Conservation (phyloP, 2,329 filamentous ascomycete species). For the Xylariomycetidae sp. region DNA sequence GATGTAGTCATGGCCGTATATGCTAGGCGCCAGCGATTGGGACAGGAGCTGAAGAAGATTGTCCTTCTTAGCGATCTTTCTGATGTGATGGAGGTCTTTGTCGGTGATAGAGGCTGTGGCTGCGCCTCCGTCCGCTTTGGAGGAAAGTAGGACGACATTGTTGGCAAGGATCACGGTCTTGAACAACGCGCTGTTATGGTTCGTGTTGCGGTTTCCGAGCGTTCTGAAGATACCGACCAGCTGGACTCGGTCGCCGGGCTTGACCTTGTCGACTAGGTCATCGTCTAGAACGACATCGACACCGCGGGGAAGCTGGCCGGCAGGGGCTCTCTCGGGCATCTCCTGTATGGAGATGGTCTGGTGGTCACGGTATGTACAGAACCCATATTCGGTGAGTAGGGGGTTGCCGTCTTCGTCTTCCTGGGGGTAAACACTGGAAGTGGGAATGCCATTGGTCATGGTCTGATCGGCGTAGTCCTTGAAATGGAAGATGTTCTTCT, state of each 20-base stretch:
- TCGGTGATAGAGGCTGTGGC: slow-evolving; percentile 90
- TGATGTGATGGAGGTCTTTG: slow-evolving; percentile 96
- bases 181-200: slow-evolving; percentile 86
- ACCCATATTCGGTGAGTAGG: slow-evolving; percentile 90
- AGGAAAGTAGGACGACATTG: slow-evolving; percentile 89
- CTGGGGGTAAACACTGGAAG: slow-evolving; percentile 86
- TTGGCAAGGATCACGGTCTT: slow-evolving; percentile 92
- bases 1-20: slow-evolving; percentile 94
- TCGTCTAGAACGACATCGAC: slow-evolving; percentile 97
- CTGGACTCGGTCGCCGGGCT: slow-evolving; percentile 93
- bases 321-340: slow-evolving; percentile 95
- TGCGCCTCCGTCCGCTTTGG: slow-evolving; percentile 91
- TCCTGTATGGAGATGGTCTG: slow-evolving; percentile 98
- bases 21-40: slow-evolving; percentile 91
- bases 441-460: slow-evolving; percentile 88
- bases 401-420: slow-evolving; percentile 92
- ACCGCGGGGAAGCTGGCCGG: slow-evolving; percentile 87
- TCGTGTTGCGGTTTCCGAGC: slow-evolving; percentile 88
- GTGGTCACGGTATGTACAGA: slow-evolving; percentile 92
- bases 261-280: slow-evolving; percentile 88
- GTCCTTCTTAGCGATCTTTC: slow-evolving; percentile 91
- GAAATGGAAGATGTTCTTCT: slow-evolving; percentile 77
- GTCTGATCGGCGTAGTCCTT: slow-evolving; percentile 94
- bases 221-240: slow-evolving; percentile 95
- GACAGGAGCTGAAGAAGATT: slow-evolving; percentile 89